Evolutionary conservation across 1,139 yeast genomes (phyloP), one percentile per base, ranked within the genome.

Genomic region (Fermentozyma sake): DNA sequence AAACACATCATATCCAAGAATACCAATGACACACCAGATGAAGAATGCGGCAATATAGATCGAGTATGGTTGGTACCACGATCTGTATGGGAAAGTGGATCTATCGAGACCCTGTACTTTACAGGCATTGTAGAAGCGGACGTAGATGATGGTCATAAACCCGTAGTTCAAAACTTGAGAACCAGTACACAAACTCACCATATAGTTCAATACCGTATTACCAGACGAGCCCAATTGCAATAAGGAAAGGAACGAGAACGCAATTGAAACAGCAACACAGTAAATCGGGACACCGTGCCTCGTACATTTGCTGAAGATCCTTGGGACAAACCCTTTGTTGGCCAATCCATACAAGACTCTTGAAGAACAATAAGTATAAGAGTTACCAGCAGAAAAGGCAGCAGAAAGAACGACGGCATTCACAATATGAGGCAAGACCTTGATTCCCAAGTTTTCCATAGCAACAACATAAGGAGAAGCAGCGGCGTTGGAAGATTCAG

Each of bases 101-200:
- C 61, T 48, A 34, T 53, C 59, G 9, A 56, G 33, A n/a, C 56
- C 58, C 36, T 46, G 65, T 1, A 68, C 75, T 23, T 61, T 50
- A 41, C 74, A 65, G 3, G 89, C 91, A 29, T 68, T 61, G 53
- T 73, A 71, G 56, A 84, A 85, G 36, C 55, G 49, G 30, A 61
- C 41, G 34, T 80, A 85, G 3, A 81, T 78, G 21, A 76, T 49
- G 33, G 76, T 60, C 67, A 85, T 76, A 39, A 76, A 66, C 23
- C 72, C 70, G 46, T 79, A 83, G 50, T 81, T 83, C 46, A 84
- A 72, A 41, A 84, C 61, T 53, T 83, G 91, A 3, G 89, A 79
- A 1, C 89, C 84, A 2, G 95, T 84, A 42, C 82, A 80, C 41
- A 85, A 61, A 43, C 76, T 79, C 30, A 83, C 79, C 52, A 85